These are phyloP conservation scores for Microcos paniculata DNA, from an alignment of 345 rosid species.

Conservation along the genomic window DNA sequence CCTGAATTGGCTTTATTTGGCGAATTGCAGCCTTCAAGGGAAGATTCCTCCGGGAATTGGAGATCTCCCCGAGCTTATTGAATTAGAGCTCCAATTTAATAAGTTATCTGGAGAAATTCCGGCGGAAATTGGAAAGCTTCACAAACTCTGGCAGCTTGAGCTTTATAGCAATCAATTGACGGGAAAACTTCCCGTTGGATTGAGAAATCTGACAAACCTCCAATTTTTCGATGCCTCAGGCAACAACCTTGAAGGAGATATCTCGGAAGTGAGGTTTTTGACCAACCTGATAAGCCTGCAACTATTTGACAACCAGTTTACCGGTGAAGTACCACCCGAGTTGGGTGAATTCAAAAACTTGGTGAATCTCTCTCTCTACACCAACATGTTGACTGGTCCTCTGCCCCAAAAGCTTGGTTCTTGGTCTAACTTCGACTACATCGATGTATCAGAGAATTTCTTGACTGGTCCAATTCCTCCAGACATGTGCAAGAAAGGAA, in stretches of 20 bases:
- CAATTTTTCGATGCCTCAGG: slow-evolving; percentile 59
- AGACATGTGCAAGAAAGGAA: slow-evolving; percentile 80
- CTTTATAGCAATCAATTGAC: slow-evolving; percentile 53
- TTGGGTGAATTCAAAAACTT: slow-evolving; percentile 64
- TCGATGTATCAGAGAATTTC: slow-evolving; percentile 80
- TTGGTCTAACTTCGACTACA: slow-evolving; percentile 60
- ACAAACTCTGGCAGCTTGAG: slow-evolving; percentile 70
- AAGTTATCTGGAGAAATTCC: slow-evolving; percentile 60
- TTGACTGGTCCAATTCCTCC: slow-evolving; percentile 81
- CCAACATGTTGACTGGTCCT: slow-evolving; percentile 62
- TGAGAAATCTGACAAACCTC: slow-evolving; percentile 63
- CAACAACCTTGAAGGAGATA: slow-evolving; percentile 55
- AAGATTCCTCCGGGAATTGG: slow-evolving; percentile 63
- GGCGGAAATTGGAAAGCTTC: slow-evolving; percentile 49
- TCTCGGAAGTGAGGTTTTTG: slow-evolving; percentile 57
- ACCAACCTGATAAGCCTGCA: slow-evolving; percentile 63
- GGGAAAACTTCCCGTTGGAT: slow-evolving; percentile 67
- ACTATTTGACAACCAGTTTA: slow-evolving; percentile 47
- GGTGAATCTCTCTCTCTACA: slow-evolving; percentile 67
- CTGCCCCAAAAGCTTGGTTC: slow-evolving; percentile 75
- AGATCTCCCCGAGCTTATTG: slow-evolving; percentile 48
- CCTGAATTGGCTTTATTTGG: slow-evolving; percentile 58
- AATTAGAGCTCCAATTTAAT: slow-evolving; percentile 57
- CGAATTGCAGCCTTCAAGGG: slow-evolving; percentile 66
- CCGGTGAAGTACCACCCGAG: slow-evolving; percentile 75